Evolutionary conservation across 495 filamentous ascomycete species (phyloP), one percentile per base, ranked within the genome.

Genomic region (Parachaetomium inaequale): DNA sequence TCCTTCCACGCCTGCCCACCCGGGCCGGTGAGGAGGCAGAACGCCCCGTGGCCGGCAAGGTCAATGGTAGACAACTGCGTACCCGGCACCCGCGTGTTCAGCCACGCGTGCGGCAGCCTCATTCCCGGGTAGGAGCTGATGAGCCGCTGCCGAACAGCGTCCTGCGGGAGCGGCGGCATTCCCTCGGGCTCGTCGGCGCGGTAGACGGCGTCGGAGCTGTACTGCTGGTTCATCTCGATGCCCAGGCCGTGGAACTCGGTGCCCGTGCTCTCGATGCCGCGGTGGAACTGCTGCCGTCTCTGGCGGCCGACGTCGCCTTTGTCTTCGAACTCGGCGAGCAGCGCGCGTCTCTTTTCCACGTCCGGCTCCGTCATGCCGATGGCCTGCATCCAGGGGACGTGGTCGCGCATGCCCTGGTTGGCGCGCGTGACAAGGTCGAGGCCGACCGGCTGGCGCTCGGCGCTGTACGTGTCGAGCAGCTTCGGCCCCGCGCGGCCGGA

Each of bases 401-500:
- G 78, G 29, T 72, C 72, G 2, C 67, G 62, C 17, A 77, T 62
- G 1, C 70, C 70, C 45, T 76, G 64, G 59, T 79, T 81, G 2
- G 78, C 76, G 1, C 75, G 65, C 11, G 70, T 68, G 1, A 79
- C 72, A 38, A 76, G 68, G 38, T 58, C 61, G 6, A 67, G 42
- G 26, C 75, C 79, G 2, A 81, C 76, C 1, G 78, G 79, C 58
- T 79, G 69, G 6, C 79, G 66, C 62, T 81, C 79, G 0, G 40
- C 36, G 50, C 66, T 74, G 64, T 69, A 78, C 1, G 71, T 70
- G 19, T 64, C 61, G 15, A 79, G 68, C 0, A 80, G 54, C 21
- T 34, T n/a, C 1, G 59, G 34, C 1, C 58, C 63, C 0, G 76
- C 76, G 36, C 58, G 50, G 15, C 75, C 71, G 1, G 73, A 68